These are phyloP conservation scores for Lodderomyces jiufengensis DNA, from an alignment of 1,139 yeast species.

Conservation along the genomic window DNA sequence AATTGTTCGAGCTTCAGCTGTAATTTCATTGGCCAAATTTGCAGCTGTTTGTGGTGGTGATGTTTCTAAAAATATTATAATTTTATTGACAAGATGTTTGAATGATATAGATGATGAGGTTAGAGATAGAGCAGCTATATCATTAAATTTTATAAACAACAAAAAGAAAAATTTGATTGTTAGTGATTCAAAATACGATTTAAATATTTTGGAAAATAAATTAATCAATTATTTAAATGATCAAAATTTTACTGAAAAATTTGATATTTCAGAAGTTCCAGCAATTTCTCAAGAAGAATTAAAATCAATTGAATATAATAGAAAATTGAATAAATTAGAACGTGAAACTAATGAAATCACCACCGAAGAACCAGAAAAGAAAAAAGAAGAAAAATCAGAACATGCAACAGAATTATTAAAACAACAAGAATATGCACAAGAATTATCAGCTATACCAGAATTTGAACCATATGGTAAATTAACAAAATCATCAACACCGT, in stretches of 20 bases:
- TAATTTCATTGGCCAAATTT: conserved; percentile 86
- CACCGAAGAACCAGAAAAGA: conserved; percentile 8
- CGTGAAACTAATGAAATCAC: conserved; percentile 15
- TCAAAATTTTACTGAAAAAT: conserved; percentile 58
- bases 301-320: conserved; percentile 55
- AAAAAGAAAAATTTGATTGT: conserved; percentile 56
- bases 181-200: conserved; percentile 67
- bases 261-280: conserved; percentile 69
- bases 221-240: conserved; percentile 69
- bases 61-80: conserved; percentile 66
- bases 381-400: conserved; percentile 11
- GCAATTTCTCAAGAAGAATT: conserved; percentile 60
- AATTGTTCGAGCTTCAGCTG: conserved; percentile 93
- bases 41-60: conserved; percentile 73
- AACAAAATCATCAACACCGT: conserved; percentile 65
- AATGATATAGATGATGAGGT: conserved; percentile 95
- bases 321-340: conserved; percentile 53
- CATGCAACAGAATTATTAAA: conserved; percentile 42
- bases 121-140: conserved; percentile 93
- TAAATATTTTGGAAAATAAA: conserved; percentile 73
- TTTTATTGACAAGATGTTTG: conserved; percentile 76
- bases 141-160: conserved; percentile 62
- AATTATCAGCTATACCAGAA: conserved; percentile 65
- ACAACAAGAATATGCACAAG: conserved; percentile 64
- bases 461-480: conserved; percentile 68